These are phyloP conservation scores for Boletus coccyginus DNA, from an alignment of 768 basidiomycete species.

Conservation along the genomic window DNA sequence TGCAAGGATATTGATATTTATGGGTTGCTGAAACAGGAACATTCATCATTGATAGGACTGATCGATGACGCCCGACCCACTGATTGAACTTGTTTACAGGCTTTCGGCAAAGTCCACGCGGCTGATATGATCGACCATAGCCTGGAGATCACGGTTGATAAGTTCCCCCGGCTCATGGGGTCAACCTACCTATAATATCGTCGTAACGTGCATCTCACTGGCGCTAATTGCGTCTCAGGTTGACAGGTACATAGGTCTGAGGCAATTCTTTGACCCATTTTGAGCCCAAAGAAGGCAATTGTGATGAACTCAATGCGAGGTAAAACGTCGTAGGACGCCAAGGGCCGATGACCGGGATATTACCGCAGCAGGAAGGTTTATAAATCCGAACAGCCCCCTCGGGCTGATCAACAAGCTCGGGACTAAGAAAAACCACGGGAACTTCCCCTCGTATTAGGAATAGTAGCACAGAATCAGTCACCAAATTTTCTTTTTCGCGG, in stretches of 20 bases:
- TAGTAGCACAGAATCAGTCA: not conserved
- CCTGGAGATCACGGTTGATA: constrained; percentile 4
- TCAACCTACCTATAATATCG: not conserved
- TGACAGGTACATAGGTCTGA: not conserved
- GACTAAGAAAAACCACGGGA: not conserved
- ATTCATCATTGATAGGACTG: not conserved
- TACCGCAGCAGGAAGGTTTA: not conserved
- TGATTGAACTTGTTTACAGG: not conserved
- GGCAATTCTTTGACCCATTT: not conserved
- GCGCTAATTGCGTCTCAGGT: constrained; percentile 1
- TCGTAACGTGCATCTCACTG: not conserved
- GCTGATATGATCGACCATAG: not conserved
- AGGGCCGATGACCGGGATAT: not conserved
- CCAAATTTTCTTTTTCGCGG: not conserved
- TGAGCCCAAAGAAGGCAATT: not conserved
- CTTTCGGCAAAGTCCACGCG: not conserved
- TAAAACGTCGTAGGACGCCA: not conserved
- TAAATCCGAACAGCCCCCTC: not conserved
- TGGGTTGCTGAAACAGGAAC: constrained; percentile 17
- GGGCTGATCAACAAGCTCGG: not conserved
- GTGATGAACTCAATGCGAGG: constrained; percentile 2
- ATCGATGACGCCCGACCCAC: not conserved
- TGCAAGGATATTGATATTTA: not conserved
- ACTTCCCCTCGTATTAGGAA: not conserved
- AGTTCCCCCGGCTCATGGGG: not conserved